These are phyloP conservation scores for Aspergillus hancockii DNA, from an alignment of 495 filamentous ascomycete species.

Conservation along the genomic window DNA sequence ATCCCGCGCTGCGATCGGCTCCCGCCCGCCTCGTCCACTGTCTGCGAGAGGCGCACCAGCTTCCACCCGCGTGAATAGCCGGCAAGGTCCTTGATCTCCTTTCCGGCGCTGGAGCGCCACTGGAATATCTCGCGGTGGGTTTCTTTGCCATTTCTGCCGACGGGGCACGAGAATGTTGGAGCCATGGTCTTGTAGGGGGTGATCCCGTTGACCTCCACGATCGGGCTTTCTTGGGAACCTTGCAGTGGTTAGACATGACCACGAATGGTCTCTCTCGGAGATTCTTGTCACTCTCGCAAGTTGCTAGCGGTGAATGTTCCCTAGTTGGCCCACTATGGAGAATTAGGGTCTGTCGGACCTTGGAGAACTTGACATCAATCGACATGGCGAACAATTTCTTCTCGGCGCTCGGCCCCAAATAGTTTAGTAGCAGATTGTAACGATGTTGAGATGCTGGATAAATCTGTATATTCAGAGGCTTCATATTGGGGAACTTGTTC, in stretches of 20 bases:
- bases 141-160: slow-evolving; percentile 6
- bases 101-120: slow-evolving; percentile 19
- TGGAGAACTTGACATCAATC: not conserved
- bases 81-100: slow-evolving; percentile 20
- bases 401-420: slow-evolving; percentile 19
- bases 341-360: slow-evolving; percentile 8
- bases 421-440: slow-evolving; percentile 10
- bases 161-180: slow-evolving; percentile 12
- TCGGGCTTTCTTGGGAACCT: not conserved
- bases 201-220: not conserved
- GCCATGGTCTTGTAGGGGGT: slow-evolving; percentile 1
- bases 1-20: slow-evolving; percentile 16
- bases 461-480: not conserved
- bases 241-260: not conserved
- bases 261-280: not conserved
- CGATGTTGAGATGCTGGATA: not conserved
- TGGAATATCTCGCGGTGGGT: slow-evolving; percentile 14
- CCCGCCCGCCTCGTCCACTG: slow-evolving; percentile 2
- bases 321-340: slow-evolving; percentile 15
- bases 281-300: not conserved
- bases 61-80: slow-evolving; percentile 17
- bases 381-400: slow-evolving; percentile 19
- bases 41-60: slow-evolving; percentile 15
- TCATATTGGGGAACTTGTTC: not conserved
- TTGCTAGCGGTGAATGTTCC: slow-evolving; percentile 12